Evolutionary conservation across 352 stramenopile genomes (phyloP).

Genomic region (Phytophthora macrochlamydospora): DNA sequence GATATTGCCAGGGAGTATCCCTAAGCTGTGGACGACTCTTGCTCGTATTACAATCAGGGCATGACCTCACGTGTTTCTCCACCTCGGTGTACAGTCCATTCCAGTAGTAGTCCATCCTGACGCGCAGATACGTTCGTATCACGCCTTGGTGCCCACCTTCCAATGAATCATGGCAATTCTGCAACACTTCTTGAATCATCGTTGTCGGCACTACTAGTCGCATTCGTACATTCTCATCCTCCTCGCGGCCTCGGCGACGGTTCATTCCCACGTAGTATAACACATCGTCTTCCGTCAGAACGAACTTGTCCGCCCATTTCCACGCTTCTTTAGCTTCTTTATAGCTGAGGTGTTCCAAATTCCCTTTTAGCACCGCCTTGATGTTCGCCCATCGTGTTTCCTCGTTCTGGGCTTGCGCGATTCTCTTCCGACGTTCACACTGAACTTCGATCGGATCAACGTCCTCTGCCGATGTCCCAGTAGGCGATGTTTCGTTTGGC

Average conservation of each 20-base stretch:
- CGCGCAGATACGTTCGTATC: conserved; percentile 4
- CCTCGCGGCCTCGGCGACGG: background rate
- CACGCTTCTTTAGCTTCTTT: background rate
- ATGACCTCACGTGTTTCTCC: background rate
- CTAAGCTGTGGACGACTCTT: conserved; percentile 4
- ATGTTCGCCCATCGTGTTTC: background rate
- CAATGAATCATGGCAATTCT: conserved; percentile 6
- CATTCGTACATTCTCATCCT: background rate
- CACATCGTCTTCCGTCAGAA: background rate
- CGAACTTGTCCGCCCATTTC: background rate
- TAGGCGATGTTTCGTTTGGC: too few relatives aligned
- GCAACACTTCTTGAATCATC: conserved; percentile 8
- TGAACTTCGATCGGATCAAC: too few relatives aligned
- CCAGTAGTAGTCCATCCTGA: conserved; percentile 12
- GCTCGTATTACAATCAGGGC: conserved; percentile 6
- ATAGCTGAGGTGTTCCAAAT: background rate
- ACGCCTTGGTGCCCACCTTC: conserved; percentile 5
- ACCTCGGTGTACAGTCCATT: conserved; percentile 7
- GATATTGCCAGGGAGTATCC: conserved; percentile 1
- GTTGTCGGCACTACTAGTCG: conserved; percentile 8
- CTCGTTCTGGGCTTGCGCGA: background rate
- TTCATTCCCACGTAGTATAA: background rate
- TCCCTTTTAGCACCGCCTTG: background rate
- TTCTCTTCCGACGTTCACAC: too few relatives aligned
- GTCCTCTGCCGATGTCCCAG: too few relatives aligned